phyloP scores from a whole-genome alignment of 2,329 filamentous ascomycete species.

The Aspergillus calidoustus region DNA sequence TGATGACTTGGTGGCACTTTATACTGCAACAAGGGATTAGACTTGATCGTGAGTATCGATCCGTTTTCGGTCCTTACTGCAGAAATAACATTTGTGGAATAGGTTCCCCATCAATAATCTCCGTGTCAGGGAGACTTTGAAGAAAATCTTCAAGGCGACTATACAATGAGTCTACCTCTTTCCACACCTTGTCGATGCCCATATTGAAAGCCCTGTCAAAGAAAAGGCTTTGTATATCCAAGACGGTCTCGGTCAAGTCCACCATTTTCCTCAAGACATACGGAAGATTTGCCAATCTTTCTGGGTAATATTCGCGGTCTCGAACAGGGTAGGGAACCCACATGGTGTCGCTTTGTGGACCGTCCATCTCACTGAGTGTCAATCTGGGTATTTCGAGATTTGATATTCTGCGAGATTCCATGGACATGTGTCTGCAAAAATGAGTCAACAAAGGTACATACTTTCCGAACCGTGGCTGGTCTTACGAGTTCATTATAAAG shows the following conservation, averaged over 20 bases:
- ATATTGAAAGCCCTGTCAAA: conserved; percentile 25
- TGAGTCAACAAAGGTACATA: conserved; percentile 15
- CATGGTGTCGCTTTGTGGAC: conserved; percentile 22
- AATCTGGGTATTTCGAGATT: conserved; percentile 27
- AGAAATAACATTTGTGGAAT: conserved; percentile 35
- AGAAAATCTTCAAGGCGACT: conserved; percentile 31
- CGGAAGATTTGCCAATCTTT: conserved; percentile 34
- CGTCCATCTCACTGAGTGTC: conserved; percentile 20
- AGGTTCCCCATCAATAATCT: conserved; percentile 23
- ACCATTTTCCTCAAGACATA: conserved; percentile 28
- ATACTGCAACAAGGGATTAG: conserved; percentile 30
- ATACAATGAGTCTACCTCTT: conserved; percentile 25
- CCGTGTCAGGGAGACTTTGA: conserved; percentile 24
- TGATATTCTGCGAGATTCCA: conserved; percentile 28
- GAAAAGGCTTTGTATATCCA: conserved; percentile 32
- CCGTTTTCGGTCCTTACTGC: conserved; percentile 30
- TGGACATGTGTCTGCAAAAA: conserved; percentile 33
- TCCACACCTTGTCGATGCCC: conserved; percentile 24
- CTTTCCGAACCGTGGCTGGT: neutral
- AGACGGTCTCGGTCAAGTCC: conserved; percentile 29
- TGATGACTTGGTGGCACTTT: conserved; percentile 32
- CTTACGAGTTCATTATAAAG: conserved; percentile 37
- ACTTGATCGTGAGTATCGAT: neutral
- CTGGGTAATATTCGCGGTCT: conserved; percentile 32
- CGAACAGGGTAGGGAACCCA: conserved; percentile 43